These are phyloP conservation scores for Oryza rufipogon DNA, from an alignment of 176 grass and related monocot species.

Conservation along the genomic window DNA sequence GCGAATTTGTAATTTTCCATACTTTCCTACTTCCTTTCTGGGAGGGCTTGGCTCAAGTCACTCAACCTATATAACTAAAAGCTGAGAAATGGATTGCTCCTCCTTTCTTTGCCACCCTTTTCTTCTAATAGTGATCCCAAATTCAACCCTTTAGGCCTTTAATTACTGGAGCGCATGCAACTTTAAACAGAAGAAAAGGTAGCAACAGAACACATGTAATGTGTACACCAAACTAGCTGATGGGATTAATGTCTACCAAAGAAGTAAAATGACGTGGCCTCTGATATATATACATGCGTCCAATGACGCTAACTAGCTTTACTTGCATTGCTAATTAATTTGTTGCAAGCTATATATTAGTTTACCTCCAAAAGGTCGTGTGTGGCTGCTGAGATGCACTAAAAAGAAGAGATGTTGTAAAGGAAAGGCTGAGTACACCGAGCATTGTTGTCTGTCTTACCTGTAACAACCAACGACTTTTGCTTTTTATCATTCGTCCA, in stretches of 20 bases:
- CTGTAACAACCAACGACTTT: constrained; percentile 75
- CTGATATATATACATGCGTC: constrained; percentile 32
- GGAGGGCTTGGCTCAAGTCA: constrained; percentile 22
- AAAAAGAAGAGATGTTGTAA: constrained; percentile 49
- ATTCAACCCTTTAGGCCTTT: constrained; percentile 67
- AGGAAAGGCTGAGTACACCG: constrained; percentile 47
- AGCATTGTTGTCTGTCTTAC: constrained; percentile 66
- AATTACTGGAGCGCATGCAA: constrained; percentile 34
- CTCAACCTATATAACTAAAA: constrained; percentile 22
- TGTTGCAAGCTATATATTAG: not conserved
- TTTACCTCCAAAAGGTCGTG: constrained; percentile 30
- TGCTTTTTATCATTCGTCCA: constrained; percentile 70
- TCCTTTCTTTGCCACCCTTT: constrained; percentile 49
- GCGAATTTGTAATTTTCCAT: constrained; percentile 28
- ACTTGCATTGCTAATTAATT: not conserved
- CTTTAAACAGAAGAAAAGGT: constrained; percentile 57
- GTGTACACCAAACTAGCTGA: constrained; percentile 21
- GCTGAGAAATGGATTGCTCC: constrained; percentile 48
- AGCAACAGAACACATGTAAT: constrained; percentile 32
- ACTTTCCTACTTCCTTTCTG: constrained; percentile 26
- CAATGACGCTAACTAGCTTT: constrained; percentile 37
- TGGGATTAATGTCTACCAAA: constrained; percentile 32
- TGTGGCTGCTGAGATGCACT: constrained; percentile 36
- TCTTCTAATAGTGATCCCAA: constrained; percentile 52
- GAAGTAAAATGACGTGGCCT: constrained; percentile 38